These are phyloP conservation scores for Zhuliangozyma parablackwelliae DNA, from an alignment of 1,139 yeast species.

Conservation along the genomic window DNA sequence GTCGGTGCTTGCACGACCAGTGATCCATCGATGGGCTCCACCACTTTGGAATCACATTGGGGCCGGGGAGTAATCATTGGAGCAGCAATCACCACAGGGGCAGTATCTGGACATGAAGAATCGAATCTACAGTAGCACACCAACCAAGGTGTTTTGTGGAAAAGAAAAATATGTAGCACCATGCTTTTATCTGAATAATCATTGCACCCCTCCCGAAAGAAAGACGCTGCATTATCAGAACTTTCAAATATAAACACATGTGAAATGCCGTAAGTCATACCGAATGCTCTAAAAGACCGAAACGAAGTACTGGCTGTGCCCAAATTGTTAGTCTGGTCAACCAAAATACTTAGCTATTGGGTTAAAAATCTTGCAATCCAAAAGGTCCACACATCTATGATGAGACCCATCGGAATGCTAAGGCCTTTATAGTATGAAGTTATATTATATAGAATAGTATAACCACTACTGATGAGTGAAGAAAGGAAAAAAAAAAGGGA, in stretches of 20 bases:
- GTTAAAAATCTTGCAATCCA: slow-evolving; percentile 8
- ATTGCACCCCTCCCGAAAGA: slow-evolving; percentile 13
- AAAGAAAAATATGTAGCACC: slow-evolving; percentile 56
- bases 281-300: slow-evolving; percentile 63
- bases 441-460: slow-evolving; percentile 59
- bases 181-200: slow-evolving; percentile 39
- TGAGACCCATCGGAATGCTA: slow-evolving; percentile 11
- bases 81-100: no score
- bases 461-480: slow-evolving; percentile 65
- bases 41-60: no score
- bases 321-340: slow-evolving; percentile 58
- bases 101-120: no score
- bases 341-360: slow-evolving; percentile 47
- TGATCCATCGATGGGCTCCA: no score
- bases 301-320: slow-evolving; percentile 70
- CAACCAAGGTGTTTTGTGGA: no score
- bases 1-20: no score
- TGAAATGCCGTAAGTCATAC: slow-evolving; percentile 28
- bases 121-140: no score
- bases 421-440: slow-evolving; percentile 51
- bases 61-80: no score
- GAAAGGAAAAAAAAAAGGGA: slow-evolving; percentile 8
- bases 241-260: slow-evolving; percentile 18
- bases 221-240: slow-evolving; percentile 19
- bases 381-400: slow-evolving; percentile 10